Conservation (phyloP, 2,329 filamentous ascomycete genomes). For the Penicillium sp. region DNA sequence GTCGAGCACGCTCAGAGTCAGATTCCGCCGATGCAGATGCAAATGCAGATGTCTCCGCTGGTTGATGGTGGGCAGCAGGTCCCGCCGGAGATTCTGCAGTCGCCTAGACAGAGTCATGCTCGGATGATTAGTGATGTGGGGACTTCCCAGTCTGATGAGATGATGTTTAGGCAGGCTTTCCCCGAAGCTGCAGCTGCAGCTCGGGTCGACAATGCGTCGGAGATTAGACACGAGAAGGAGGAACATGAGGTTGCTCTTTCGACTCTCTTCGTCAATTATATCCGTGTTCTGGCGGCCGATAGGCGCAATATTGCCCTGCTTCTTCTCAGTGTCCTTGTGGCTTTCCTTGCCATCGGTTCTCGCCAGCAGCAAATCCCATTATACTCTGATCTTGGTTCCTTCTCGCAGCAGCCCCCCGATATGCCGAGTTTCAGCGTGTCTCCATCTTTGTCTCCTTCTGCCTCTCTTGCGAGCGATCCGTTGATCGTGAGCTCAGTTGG, state of each 20-base stretch:
- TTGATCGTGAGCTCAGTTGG: not conserved
- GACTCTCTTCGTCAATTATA: constrained; percentile 55
- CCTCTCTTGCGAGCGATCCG: not conserved
- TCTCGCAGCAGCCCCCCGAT: constrained; percentile 11
- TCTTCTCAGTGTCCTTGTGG: constrained; percentile 15
- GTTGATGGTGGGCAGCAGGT: not conserved
- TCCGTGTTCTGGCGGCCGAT: constrained; percentile 54
- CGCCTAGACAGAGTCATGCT: constrained; percentile 12
- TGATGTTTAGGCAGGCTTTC: not conserved
- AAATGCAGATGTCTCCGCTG: constrained; percentile 1
- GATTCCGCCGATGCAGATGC: constrained; percentile 11
- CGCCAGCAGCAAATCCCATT: not conserved
- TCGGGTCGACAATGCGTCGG: constrained; percentile 7
- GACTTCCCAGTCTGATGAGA: constrained; percentile 7
- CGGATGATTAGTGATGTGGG: constrained; percentile 13
- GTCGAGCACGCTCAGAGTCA: constrained; percentile 14
- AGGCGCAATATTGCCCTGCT: constrained; percentile 50
- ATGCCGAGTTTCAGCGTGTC: not conserved
- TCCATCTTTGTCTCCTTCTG: not conserved
- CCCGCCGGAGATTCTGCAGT: constrained; percentile 1
- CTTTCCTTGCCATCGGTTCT: constrained; percentile 16
- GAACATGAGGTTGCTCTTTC: constrained; percentile 51
- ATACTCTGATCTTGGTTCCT: constrained; percentile 13
- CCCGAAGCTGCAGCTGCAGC: constrained; percentile 14
- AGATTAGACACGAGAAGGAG: constrained; percentile 8